Conservation (phyloP, 768 basidiomycete genomes). For the Trametes gibbosa region DNA sequence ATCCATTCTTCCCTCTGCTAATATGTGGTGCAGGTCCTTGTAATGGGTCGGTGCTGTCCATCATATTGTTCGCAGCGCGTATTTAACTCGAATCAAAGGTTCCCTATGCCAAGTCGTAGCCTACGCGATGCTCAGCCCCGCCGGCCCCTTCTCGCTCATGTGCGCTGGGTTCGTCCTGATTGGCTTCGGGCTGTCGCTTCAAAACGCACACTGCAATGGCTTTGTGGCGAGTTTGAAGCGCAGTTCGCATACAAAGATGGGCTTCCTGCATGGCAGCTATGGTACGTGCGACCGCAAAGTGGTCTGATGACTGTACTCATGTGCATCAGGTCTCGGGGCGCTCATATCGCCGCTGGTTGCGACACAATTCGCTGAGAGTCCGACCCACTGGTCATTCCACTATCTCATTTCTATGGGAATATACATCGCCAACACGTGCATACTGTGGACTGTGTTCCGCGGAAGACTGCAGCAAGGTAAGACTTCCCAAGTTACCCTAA, state of each 20-base stretch:
- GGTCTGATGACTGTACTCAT: background rate
- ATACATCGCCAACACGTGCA: slow-evolving; percentile 18
- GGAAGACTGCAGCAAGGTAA: slow-evolving; percentile 29
- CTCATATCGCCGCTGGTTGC: slow-evolving; percentile 51
- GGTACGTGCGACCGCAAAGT: slow-evolving; percentile 34
- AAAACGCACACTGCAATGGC: slow-evolving; percentile 73
- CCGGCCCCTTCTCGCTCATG: slow-evolving; percentile 63
- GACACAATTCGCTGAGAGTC: slow-evolving; percentile 48
- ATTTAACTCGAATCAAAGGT: slow-evolving; percentile 32
- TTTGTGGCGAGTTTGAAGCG: slow-evolving; percentile 59
- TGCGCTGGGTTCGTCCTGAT: slow-evolving; percentile 44
- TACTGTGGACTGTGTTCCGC: slow-evolving; percentile 27
- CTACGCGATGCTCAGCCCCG: slow-evolving; percentile 51
- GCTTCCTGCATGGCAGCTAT: slow-evolving; percentile 63
- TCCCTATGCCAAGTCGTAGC: slow-evolving; percentile 49
- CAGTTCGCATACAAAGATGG: slow-evolving; percentile 59
- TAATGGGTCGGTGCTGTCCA: background rate
- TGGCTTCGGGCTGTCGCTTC: slow-evolving; percentile 43
- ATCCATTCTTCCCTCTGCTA: background rate
- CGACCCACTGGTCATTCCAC: slow-evolving; percentile 40
- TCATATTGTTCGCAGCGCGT: background rate
- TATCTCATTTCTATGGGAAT: slow-evolving; percentile 38
- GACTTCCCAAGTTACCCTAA: background rate
- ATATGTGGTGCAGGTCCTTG: background rate
- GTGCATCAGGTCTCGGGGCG: slow-evolving; percentile 51